Conservation (phyloP, 768 basidiomycete species). For the Russula abietina region DNA sequence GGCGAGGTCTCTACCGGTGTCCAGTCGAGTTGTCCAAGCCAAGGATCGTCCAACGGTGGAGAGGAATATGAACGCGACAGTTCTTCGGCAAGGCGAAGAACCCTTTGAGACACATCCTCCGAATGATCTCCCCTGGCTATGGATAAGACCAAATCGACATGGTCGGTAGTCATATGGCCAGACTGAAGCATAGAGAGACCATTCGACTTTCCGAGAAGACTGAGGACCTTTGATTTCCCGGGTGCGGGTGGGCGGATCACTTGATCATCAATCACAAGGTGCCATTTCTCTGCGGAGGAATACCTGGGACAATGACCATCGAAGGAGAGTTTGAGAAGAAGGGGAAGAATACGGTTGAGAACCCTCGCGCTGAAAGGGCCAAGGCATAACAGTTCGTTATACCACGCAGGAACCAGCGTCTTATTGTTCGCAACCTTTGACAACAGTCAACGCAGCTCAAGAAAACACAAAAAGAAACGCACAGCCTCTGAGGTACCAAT, state of each 20-base stretch:
- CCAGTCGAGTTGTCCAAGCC: conserved; percentile 69
- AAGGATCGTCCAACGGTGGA: conserved; percentile 40
- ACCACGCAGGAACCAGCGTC: conserved; percentile 46
- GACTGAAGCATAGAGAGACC: conserved; percentile 41
- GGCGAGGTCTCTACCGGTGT: conserved; percentile 28
- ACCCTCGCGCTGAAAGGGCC: conserved; percentile 39
- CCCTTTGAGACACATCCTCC: conserved; percentile 30
- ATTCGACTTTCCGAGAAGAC: conserved; percentile 43
- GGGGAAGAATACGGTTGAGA: conserved; percentile 54
- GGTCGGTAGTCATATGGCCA: conserved; percentile 38
- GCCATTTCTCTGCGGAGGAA: conserved; percentile 58
- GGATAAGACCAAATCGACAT: conserved; percentile 41
- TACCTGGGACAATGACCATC: conserved; percentile 56
- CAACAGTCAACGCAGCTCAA: background rate
- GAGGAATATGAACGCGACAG: conserved; percentile 26
- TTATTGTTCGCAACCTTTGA: background rate
- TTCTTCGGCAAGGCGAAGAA: conserved; percentile 40
- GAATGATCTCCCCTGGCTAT: conserved; percentile 42
- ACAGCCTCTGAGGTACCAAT: conserved; percentile 35
- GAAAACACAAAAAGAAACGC: conserved; percentile 7
- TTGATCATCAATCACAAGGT: conserved; percentile 39
- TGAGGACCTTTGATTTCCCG: conserved; percentile 38
- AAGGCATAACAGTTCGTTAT: conserved; percentile 40
- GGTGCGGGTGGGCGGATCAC: conserved; percentile 41
- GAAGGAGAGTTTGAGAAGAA: conserved; percentile 58